A percentile compares a stretch with the other conserved stretches of the same genome.
phyloP scores from a whole-genome alignment of 2,329 filamentous ascomycete genomes.

The Trichoderma asperellum region DNA sequence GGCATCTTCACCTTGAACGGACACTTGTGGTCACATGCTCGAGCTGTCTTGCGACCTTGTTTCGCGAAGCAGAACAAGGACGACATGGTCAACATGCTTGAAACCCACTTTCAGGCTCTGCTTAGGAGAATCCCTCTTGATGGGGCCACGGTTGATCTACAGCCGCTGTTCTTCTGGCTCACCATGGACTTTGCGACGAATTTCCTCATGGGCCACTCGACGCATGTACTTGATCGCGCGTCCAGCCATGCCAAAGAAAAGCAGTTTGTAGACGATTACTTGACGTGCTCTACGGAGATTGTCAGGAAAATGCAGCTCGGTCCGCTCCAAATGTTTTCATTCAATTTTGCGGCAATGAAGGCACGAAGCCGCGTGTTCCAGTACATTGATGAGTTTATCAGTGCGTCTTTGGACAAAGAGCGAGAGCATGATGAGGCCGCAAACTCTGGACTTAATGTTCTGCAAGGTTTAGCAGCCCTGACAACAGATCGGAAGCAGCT shows the following conservation, averaged over 20 bases:
- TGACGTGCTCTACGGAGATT: conserved; percentile 41
- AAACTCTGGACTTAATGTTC: conserved; percentile 48
- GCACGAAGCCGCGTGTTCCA: conserved; percentile 41
- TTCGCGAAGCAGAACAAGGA: conserved; percentile 43
- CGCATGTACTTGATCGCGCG: conserved; percentile 34
- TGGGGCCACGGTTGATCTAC: conserved; percentile 44
- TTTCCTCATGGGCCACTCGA: conserved; percentile 50
- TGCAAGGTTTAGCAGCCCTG: conserved; percentile 54
- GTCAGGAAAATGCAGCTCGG: conserved; percentile 41
- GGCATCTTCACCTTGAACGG: conserved; percentile 57
- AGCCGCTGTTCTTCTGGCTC: conserved; percentile 52
- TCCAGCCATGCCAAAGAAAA: conserved; percentile 38
- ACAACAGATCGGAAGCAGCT: conserved; percentile 47
- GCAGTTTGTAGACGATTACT: conserved; percentile 44
- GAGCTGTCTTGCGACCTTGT: conserved; percentile 42
- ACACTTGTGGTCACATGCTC: conserved; percentile 50
- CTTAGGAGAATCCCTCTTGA: conserved; percentile 40
- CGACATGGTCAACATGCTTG: conserved; percentile 37
- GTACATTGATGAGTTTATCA: conserved; percentile 52
- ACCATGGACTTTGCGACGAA: conserved; percentile 52
- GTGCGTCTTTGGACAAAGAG: conserved; percentile 38
- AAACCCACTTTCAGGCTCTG: conserved; percentile 45
- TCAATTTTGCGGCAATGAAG: conserved; percentile 34
- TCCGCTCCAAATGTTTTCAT: conserved; percentile 39
- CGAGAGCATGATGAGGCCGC: conserved; percentile 26